phyloP scores from a whole-genome alignment of 805 yeast genomes.

The Metschnikowia henanensis region DNA sequence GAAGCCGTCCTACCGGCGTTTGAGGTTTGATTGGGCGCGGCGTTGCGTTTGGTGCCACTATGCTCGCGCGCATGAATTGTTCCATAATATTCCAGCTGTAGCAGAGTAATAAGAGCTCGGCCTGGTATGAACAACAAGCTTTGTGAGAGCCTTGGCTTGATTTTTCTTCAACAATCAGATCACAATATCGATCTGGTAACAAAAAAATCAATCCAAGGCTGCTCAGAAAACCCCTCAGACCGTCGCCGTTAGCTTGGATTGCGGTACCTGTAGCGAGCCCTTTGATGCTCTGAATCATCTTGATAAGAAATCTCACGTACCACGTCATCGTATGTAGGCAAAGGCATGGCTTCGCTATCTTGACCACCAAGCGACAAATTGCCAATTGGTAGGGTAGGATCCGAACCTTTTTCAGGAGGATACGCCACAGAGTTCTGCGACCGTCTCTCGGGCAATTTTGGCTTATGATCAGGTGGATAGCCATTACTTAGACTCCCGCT shows the following conservation, averaged over 20 bases:
- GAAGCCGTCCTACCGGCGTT: background rate
- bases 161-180: too few relatives aligned
- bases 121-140: too few relatives aligned
- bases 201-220: background rate
- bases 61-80: constrained; percentile 6
- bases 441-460: constrained; percentile 36
- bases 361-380: background rate
- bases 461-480: constrained; percentile 54
- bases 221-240: too few relatives aligned
- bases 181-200: too few relatives aligned
- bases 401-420: background rate
- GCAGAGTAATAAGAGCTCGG: too few relatives aligned
- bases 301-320: constrained; percentile 31
- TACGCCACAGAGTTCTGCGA: constrained; percentile 1
- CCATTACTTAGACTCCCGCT: constrained; percentile 16
- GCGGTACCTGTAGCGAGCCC: constrained; percentile 33
- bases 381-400: background rate
- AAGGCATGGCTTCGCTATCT: constrained; percentile 1
- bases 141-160: too few relatives aligned
- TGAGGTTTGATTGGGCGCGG: constrained; percentile 1
- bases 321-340: constrained; percentile 41
- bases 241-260: background rate
- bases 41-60: background rate
- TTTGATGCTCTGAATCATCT: constrained; percentile 31
- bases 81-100: constrained; percentile 1